Conservation (phyloP, 305 asterid species). For the Fraxinus velutina region DNA sequence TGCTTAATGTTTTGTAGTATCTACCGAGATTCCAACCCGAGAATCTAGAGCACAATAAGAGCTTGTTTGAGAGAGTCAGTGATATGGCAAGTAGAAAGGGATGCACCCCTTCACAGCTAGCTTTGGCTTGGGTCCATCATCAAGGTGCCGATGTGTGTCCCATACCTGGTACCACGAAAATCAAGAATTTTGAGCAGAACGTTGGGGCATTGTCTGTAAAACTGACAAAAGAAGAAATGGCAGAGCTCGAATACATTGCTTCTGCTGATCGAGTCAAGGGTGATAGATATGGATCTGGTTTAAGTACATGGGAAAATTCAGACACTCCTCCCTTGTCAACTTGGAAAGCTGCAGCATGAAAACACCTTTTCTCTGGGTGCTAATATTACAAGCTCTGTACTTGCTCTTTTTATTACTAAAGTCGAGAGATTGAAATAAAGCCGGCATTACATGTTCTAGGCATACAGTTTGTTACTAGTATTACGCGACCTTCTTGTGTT, state of each 20-base stretch:
- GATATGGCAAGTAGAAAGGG: constrained; percentile 56
- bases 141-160: constrained; percentile 54
- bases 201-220: constrained; percentile 49
- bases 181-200: constrained; percentile 51
- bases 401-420: neutral
- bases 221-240: constrained; percentile 46
- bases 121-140: constrained; percentile 60
- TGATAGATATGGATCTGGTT: constrained; percentile 39
- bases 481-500: neutral
- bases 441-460: neutral
- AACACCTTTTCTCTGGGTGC: neutral
- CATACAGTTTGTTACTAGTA: neutral
- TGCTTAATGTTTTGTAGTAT: constrained; percentile 25
- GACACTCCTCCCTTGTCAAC: constrained; percentile 66
- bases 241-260: constrained; percentile 52
- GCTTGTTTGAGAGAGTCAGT: constrained; percentile 35
- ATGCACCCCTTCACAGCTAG: constrained; percentile 49
- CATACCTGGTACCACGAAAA: constrained; percentile 56
- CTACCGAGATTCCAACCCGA: constrained; percentile 54
- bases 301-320: constrained; percentile 41
- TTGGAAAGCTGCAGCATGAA: constrained; percentile 39
- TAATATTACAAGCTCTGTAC: neutral
- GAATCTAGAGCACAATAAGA: constrained; percentile 51
- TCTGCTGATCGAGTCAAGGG: constrained; percentile 39
- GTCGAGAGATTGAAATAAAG: neutral